phyloP scores from a whole-genome alignment of 495 filamentous ascomycete species.

The Pyrenula massariospora region DNA sequence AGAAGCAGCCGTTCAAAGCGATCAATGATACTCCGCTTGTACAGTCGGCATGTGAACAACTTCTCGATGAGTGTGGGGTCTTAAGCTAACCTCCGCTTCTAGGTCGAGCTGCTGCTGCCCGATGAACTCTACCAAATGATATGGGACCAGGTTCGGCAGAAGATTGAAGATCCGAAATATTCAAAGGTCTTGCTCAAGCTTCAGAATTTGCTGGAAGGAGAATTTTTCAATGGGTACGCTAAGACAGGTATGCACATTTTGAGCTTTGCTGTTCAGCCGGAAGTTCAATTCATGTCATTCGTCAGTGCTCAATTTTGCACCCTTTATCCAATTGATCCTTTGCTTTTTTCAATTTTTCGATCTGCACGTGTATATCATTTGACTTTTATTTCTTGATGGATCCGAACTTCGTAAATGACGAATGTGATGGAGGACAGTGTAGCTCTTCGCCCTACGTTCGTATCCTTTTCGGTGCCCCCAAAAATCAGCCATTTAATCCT shows the following conservation, averaged over 20 bases:
- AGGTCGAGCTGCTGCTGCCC: conserved; percentile 65
- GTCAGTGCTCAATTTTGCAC: not conserved
- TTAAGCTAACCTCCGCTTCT: not conserved
- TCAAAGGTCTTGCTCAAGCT: conserved; percentile 65
- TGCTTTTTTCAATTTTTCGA: too few relatives aligned
- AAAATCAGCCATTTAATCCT: too few relatives aligned
- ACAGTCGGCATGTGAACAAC: conserved; percentile 7
- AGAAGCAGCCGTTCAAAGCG: conserved; percentile 61
- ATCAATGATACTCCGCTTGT: not conserved
- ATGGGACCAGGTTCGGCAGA: conserved; percentile 36
- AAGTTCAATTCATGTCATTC: not conserved
- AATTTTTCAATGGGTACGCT: conserved; percentile 80
- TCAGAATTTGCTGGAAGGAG: conserved; percentile 53
- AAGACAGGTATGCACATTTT: conserved; percentile 53
- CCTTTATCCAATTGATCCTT: too few relatives aligned
- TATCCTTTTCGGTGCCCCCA: too few relatives aligned
- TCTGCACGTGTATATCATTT: too few relatives aligned
- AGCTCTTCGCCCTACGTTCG: too few relatives aligned
- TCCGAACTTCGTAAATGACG: too few relatives aligned
- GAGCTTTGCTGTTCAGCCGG: too few relatives aligned
- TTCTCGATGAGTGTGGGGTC: not conserved
- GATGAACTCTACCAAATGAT: conserved; percentile 50
- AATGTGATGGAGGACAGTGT: too few relatives aligned
- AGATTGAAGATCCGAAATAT: conserved; percentile 38
- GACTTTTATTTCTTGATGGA: too few relatives aligned